A percentile compares a stretch with the other conserved stretches of the same genome.
Conservation (phyloP, 2,329 filamentous ascomycete genomes). For the Nannizziopsis barbatae region DNA sequence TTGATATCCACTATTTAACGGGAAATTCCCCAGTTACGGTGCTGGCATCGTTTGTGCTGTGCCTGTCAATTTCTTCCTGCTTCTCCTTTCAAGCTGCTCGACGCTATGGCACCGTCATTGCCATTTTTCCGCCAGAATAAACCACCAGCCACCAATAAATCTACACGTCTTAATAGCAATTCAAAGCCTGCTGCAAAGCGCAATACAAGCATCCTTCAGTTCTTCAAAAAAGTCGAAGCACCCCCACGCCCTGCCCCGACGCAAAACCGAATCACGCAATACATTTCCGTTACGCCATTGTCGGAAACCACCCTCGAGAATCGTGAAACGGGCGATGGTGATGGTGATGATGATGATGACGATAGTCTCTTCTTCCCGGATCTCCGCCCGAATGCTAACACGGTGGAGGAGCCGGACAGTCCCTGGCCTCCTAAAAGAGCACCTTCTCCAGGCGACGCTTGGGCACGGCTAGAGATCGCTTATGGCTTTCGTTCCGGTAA, state of each 20-base stretch:
- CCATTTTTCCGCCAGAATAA: conserved; percentile 7
- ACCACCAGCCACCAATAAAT: neutral
- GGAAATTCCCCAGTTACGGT: no score
- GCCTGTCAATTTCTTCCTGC: no score
- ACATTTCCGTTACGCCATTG: conserved; percentile 17
- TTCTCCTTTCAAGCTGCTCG: no score
- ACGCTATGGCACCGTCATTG: conserved; percentile 5
- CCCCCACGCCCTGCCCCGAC: conserved; percentile 37
- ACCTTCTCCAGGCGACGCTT: conserved; percentile 27
- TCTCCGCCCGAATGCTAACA: conserved; percentile 8
- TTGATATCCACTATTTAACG: no score
- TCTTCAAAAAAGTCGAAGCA: conserved; percentile 60
- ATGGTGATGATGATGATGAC: conserved; percentile 1
- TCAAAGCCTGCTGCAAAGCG: conserved; percentile 4
- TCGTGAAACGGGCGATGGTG: conserved; percentile 1
- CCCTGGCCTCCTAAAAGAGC: conserved; percentile 15
- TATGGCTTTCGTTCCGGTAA: conserved; percentile 12
- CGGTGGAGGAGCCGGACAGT: neutral
- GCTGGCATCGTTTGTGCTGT: no score
- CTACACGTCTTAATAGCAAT: neutral
- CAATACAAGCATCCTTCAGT: conserved; percentile 60
- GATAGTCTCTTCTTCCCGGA: conserved; percentile 30
- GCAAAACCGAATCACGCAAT: conserved; percentile 46
- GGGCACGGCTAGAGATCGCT: conserved; percentile 18
- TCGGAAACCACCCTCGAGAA: neutral